phyloP scores from a whole-genome alignment of 495 filamentous ascomycete species.

The Tuber magnatum region DNA sequence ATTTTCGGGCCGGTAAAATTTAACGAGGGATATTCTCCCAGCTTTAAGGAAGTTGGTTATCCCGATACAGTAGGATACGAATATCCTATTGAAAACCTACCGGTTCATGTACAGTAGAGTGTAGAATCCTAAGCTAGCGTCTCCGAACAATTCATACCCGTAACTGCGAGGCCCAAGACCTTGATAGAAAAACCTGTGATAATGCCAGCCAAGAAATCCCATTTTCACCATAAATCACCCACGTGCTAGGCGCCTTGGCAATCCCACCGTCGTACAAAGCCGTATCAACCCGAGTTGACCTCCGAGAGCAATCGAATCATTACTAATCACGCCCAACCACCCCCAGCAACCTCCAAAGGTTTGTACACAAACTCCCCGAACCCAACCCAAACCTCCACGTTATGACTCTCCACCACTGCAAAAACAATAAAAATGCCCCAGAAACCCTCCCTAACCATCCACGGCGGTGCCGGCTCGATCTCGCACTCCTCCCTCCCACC shows the following conservation, averaged over 20 bases:
- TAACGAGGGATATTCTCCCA: too few relatives aligned
- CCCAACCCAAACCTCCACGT: neutral
- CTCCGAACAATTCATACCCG: neutral
- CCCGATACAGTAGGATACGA: too few relatives aligned
- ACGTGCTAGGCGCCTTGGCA: neutral
- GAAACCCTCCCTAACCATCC: constrained; percentile 57
- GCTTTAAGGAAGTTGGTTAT: too few relatives aligned
- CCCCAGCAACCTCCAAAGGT: neutral
- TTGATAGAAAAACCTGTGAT: neutral
- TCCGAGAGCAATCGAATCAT: neutral
- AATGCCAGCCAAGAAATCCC: neutral
- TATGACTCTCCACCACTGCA: neutral
- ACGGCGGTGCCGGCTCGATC: constrained; percentile 82
- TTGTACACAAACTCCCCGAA: neutral
- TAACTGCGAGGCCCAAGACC: neutral
- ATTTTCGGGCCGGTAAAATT: too few relatives aligned
- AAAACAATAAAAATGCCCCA: constrained; percentile 5
- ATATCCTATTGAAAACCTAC: too few relatives aligned
- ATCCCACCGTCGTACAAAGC: neutral
- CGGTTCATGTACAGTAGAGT: neutral
- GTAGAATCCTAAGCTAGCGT: neutral
- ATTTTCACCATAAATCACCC: too few relatives aligned
- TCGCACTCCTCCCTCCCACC: constrained; percentile 59
- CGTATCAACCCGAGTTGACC: neutral
- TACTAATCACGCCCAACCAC: neutral